A percentile compares a stretch with the other conserved stretches of the same genome.
Evolutionary conservation across 345 rosid genomes (phyloP).

Genomic region (Camelina sativa): DNA sequence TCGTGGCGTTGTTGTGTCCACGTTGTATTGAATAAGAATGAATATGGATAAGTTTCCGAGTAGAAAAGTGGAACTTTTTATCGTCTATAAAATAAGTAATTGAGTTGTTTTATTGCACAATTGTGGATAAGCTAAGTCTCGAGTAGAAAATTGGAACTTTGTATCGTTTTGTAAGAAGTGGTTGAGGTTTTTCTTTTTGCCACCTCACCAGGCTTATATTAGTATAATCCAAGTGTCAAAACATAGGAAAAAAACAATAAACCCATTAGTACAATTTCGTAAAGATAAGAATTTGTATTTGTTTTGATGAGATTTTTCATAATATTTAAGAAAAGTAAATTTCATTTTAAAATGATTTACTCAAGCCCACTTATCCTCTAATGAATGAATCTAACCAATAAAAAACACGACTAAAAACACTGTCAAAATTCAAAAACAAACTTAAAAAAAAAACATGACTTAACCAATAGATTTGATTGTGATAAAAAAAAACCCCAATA

Average conservation of each 20-base stretch:
- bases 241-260: background rate
- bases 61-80: background rate
- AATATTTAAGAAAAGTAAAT: too few species aligned
- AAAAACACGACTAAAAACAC: background rate
- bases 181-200: background rate
- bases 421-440: background rate
- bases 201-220: background rate
- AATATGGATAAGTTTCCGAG: conserved; percentile 6
- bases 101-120: background rate
- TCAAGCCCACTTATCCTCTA: background rate
- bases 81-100: background rate
- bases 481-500: background rate
- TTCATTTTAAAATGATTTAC: too few species aligned
- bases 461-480: too few species aligned
- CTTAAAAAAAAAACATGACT: too few species aligned
- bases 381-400: background rate
- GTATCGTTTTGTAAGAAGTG: conserved; percentile 4
- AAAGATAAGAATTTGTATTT: background rate
- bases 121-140: conserved; percentile 22
- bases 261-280: background rate
- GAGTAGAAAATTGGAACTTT: conserved; percentile 11
- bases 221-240: too few species aligned
- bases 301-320: background rate
- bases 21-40: background rate
- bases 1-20: conserved; percentile 22